Percentiles rank a stretch among this genome's conserved stretches.
Evolutionary conservation across 495 filamentous ascomycete genomes (phyloP).

Genomic region (Penicillium lagena): DNA sequence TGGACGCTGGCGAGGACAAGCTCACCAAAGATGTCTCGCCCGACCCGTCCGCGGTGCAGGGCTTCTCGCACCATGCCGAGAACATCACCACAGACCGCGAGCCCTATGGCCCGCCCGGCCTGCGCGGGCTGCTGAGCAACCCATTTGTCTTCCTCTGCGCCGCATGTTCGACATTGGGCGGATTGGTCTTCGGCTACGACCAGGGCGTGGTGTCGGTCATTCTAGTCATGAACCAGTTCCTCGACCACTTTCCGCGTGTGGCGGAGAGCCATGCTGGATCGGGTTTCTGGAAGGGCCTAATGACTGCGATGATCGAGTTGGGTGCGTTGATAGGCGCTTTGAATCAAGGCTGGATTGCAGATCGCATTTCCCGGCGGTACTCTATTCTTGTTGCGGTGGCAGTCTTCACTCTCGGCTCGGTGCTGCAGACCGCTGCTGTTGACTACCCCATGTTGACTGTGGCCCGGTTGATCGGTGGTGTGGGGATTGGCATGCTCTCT

Average conservation of each 20-base stretch:
- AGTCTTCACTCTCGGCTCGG: constrained; percentile 49
- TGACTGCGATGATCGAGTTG: constrained; percentile 57
- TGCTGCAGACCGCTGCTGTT: constrained; percentile 48
- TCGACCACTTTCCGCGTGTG: constrained; percentile 42
- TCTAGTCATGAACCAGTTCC: constrained; percentile 52
- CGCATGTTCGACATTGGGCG: constrained; percentile 48
- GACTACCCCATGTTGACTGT: constrained; percentile 52
- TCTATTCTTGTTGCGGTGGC: constrained; percentile 49
- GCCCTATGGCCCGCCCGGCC: constrained; percentile 41
- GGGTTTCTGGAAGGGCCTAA: constrained; percentile 53
- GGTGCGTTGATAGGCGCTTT: constrained; percentile 50
- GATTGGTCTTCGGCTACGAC: constrained; percentile 53
- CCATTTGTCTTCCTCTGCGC: constrained; percentile 48
- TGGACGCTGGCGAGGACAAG: constrained; percentile 7
- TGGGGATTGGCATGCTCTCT: constrained; percentile 52
- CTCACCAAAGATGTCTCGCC: constrained; percentile 11
- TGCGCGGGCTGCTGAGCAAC: constrained; percentile 41
- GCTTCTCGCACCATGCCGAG: constrained; percentile 38
- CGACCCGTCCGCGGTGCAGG: constrained; percentile 14
- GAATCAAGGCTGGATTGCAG: constrained; percentile 54
- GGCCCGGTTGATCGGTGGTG: constrained; percentile 55
- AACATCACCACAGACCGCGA: constrained; percentile 30
- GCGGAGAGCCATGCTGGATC: constrained; percentile 31
- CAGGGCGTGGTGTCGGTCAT: constrained; percentile 51
- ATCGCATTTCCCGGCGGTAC: constrained; percentile 51